Base-by-base conservation (phyloP, 2,329 filamentous ascomycete genomes). In the Pseudogymnoascus sp. region DNA sequence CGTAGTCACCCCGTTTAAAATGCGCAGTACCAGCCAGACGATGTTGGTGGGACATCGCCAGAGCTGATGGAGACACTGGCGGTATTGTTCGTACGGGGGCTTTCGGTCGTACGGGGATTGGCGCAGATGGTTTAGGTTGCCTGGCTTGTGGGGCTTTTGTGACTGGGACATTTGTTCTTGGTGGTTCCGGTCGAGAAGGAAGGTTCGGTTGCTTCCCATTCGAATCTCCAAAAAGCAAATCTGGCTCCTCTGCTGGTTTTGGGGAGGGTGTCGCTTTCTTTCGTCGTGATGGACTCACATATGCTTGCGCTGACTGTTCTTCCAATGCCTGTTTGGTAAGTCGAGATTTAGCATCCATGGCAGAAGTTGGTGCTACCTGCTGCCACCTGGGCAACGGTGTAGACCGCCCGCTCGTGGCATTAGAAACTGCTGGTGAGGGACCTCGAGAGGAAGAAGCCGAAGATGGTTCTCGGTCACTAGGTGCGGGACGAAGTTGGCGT, bases 1-100 rank as follows among this genome's bases (percentile, higher is more conserved):
- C 89, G 75, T 92, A 99, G 75, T 99, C 95, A 36, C 95, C 95
- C 37, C 91, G 86, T 77, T 97, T 98, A 79, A 96, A 98, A 68
- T 96, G 90, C 62, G 90, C 88, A 8, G 92, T 91, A 16, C 93
- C 95, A 67, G 88, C 87, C 60, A 88, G 82, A 13, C 95, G 89
- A 71, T 95, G 85, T 57, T 85, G 83, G n/a, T 89, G 88, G 8
- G 92, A 96, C 3, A 85, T 85, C 67, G 88, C 84, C 16, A 97
- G 80, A 0, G 88, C 87, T 6, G 86, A 82, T 1, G 87, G 78
- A 3, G 90, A 87, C 11, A 96, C 79, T 1, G 82, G 73, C 1
- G 93, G 93, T 36, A 83, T 78, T 14, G 75, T 76, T 62, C 84
- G 79, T 6, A 76, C 72, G 11, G 80, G 78, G 11, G 77, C 77